Base-by-base conservation (phyloP, 352 stramenopile species). In the Lagenidium sp. region DNA sequence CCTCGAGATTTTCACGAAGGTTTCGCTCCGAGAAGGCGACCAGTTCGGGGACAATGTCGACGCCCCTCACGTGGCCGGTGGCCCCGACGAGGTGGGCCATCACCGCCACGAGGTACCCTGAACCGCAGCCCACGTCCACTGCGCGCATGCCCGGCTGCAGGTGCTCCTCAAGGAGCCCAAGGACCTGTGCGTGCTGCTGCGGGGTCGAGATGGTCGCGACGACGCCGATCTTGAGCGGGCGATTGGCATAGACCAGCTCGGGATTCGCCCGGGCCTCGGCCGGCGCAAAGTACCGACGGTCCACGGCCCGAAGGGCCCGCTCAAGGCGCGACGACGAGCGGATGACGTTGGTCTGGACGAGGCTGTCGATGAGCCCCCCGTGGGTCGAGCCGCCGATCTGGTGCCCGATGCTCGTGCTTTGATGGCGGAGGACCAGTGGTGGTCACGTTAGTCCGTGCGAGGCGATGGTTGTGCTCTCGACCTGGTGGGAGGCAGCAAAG, bases 171-270 rank as follows among this genome's bases (percentile, higher is more conserved):
- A 93, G 41, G n/a, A 85, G 41, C 15, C 64, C 54, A 44, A 93
- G 42, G 11, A 91, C 78, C 52, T 89, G 72, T 22, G 81, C 81
- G 36, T 93, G 81, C 39, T 91, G 81, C 55, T 93, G 81, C 13
- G 81, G 81, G 12, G 81, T 93, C 25, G 81, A 93, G 42, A 93
- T 93, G 7, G 81, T 93, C 32, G 81, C 81, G 25, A 89, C 62
- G 23, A 66, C 64, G 5, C 69, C 78, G 54, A 93, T 89, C 44
- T 82, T 83, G 21, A 93, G 55, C 12, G 81, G 78, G 0, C 65
- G 70, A 42, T 93, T 93, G 15, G 68, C 66, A 39, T 93, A 93
- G n/a, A n/a, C n/a, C 47, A 65, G 57, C 15, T 68, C 57, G 6
- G 28, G 46, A 3, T 53, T 61, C 6, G 53, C 24, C 11, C 55